Percentiles rank a stretch among this genome's conserved stretches.
These are phyloP conservation scores for Lunasporangiospora selenospora DNA, from an alignment of 192 early-diverging fungal genomes.

Conservation along the genomic window DNA sequence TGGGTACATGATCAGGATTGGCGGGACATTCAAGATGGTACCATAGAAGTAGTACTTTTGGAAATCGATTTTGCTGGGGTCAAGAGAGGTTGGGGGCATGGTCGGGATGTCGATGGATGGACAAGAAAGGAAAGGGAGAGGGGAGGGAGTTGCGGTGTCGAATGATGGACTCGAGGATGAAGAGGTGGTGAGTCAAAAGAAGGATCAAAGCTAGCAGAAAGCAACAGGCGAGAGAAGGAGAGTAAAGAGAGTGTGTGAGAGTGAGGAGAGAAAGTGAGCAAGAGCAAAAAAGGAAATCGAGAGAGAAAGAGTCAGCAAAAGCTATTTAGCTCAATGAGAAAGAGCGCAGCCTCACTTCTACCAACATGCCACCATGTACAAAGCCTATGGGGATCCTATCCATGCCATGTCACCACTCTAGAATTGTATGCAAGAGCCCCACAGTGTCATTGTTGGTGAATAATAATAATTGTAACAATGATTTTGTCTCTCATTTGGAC, in stretches of 20 bases:
- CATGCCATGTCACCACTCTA: too few species aligned
- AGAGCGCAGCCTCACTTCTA: slow-evolving; percentile 2
- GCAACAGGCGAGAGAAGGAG: background rate
- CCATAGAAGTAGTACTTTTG: slow-evolving; percentile 45
- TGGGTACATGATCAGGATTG: slow-evolving; percentile 48
- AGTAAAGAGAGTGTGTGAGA: background rate
- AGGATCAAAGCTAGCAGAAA: too few species aligned
- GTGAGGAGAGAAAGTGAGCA: background rate
- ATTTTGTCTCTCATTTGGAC: too few species aligned
- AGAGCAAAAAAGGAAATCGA: background rate
- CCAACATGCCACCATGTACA: too few species aligned
- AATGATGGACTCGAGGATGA: background rate
- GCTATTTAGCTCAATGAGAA: too few species aligned
- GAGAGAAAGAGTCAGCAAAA: background rate
- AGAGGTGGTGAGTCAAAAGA: background rate
- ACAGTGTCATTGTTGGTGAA: too few species aligned
- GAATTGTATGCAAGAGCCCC: too few species aligned
- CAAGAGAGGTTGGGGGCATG: slow-evolving; percentile 41
- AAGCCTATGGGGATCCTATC: too few species aligned
- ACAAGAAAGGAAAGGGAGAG: background rate
- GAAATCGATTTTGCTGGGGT: slow-evolving; percentile 41
- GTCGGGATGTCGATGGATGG: background rate
- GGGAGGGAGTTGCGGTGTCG: background rate
- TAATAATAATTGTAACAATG: too few species aligned
- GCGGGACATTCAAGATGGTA: slow-evolving; percentile 48